Percentiles rank a stretch among this genome's conserved stretches.
Evolutionary conservation across 192 early-diverging fungal genomes (phyloP).

Genomic region (Coemansia sp.): DNA sequence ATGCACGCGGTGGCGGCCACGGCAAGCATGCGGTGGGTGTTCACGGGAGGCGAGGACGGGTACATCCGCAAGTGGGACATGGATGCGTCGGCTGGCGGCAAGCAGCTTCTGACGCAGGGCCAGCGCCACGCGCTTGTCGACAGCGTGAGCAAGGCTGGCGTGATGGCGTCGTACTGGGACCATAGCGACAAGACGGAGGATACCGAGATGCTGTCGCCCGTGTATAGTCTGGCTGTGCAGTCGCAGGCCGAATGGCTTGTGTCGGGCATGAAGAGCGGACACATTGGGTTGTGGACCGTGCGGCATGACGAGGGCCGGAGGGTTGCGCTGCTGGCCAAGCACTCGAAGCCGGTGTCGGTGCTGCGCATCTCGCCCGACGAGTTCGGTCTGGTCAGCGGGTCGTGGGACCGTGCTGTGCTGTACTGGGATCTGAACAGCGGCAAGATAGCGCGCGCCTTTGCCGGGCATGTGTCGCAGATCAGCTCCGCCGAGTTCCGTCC

Average conservation of each 20-base stretch:
- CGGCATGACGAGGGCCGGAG: constrained; percentile 94
- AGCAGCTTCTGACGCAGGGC: constrained; percentile 74
- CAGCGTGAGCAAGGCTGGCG: constrained; percentile 68
- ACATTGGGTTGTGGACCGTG: constrained; percentile 83
- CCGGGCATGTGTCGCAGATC: constrained; percentile 80
- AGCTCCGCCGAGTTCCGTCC: constrained; percentile 76
- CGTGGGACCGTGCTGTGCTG: constrained; percentile 88
- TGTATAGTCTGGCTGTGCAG: constrained; percentile 90
- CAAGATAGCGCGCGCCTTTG: constrained; percentile 63
- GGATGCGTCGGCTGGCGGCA: constrained; percentile 80
- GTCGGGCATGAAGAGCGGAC: constrained; percentile 76
- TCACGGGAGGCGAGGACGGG: constrained; percentile 90
- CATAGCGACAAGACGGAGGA: constrained; percentile 33
- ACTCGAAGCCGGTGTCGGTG: constrained; percentile 82
- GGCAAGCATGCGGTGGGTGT: constrained; percentile 75
- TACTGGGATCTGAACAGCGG: constrained; percentile 88
- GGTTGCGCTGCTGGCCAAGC: constrained; percentile 78
- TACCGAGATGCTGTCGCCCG: constrained; percentile 77
- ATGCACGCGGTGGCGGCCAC: constrained; percentile 72
- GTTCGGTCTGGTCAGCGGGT: constrained; percentile 81
- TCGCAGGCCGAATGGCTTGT: constrained; percentile 88
- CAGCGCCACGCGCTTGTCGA: constrained; percentile 88
- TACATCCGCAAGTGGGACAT: constrained; percentile 95
- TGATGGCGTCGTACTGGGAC: constrained; percentile 55
- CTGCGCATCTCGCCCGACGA: constrained; percentile 82